Conservation (phyloP, 23 red algal genomes). For the Gracilaria gracilis region DNA sequence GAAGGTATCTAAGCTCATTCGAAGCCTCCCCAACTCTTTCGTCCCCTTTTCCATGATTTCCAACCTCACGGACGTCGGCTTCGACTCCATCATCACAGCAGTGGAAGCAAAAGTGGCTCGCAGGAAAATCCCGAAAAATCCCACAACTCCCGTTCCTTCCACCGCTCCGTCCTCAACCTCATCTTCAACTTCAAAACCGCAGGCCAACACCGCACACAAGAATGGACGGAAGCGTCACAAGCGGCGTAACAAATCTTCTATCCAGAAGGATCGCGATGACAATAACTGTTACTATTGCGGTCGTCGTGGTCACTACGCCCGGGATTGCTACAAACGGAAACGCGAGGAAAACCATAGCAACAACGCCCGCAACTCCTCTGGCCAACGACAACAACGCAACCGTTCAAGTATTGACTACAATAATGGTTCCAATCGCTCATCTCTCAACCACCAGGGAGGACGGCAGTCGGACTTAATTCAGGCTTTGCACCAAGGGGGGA, state of each 20-base stretch:
- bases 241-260: too few relatives aligned
- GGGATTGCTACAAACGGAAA: too few relatives aligned
- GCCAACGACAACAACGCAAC: neutral
- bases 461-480: neutral
- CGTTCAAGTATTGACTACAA: neutral
- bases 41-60: too few relatives aligned
- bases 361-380: neutral
- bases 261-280: too few relatives aligned
- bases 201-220: neutral
- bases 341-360: neutral
- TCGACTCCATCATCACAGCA: neutral
- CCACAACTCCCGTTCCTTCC: neutral
- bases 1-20: too few relatives aligned
- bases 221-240: neutral
- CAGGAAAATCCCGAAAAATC: slow-evolving; percentile 8
- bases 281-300: too few relatives aligned
- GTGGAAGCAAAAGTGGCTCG: slow-evolving; percentile 43
- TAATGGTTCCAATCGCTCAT: neutral
- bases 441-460: neutral
- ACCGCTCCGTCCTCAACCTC: too few relatives aligned
- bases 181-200: neutral
- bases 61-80: too few relatives aligned
- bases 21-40: too few relatives aligned
- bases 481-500: too few relatives aligned
- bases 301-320: too few relatives aligned